Base-by-base conservation (phyloP, 495 filamentous ascomycete genomes). In the Aspergillus steynii region DNA sequence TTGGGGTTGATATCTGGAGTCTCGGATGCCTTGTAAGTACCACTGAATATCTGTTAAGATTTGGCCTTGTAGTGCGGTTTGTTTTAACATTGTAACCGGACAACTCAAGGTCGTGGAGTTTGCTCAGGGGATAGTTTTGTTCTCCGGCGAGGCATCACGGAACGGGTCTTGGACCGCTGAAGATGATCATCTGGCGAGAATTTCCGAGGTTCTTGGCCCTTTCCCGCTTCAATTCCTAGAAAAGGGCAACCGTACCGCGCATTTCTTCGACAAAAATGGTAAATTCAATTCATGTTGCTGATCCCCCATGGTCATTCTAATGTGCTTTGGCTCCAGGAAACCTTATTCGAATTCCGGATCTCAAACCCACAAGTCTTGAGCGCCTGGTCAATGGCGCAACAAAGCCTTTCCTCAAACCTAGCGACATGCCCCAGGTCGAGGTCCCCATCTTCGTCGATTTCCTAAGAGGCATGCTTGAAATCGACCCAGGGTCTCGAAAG, bases 1-100 rank as follows among this genome's bases (percentile, higher is more conserved):
- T 58, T 28, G 66, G 56, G 26, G 73, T 78, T 7, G 75, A 82
- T 68, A 79, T 82, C 50, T 82, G 78, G 78, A 80, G 74, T 63
- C 67, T 75, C n/a, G 77, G 76, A 60, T 74, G 74, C 53, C 67
- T 80, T 52, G 75, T 79, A 59, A 68, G 66, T 71, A 47, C 28
- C 20, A 20, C 20, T 20, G 20, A 20, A 20, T 20, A 20, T 20
- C 20, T 20, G 20, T 20, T 20, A 20, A 20, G 20, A 20, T 20
- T 20, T 20, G 20, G 20, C 20, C 20, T 20, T 20, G 20, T 20
- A 20, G 20, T 20, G 20, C 20, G 20, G 20, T 20, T 20, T 20
- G 20, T 20, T 20, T 20, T 20, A 20, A 20, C 20, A 20, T 20
- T 20, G 20, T 20, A 20, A 20, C 20, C 20, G 20, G 20, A 20